phyloP scores from a whole-genome alignment of 345 rosid species.

The Geranium rotundifolium region DNA sequence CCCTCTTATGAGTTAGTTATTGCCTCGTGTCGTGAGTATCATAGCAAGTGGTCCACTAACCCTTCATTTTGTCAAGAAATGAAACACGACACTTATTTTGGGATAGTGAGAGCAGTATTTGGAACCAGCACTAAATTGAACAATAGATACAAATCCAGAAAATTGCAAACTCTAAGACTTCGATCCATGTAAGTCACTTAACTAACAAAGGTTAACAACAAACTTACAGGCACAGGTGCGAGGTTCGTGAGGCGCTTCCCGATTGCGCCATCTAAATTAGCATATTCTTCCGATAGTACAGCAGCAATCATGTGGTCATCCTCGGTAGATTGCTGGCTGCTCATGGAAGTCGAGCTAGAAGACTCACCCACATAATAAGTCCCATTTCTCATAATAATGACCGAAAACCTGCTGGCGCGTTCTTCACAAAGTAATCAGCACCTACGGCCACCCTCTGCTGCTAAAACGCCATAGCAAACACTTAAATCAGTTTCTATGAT shows the following conservation, averaged over 20 bases:
- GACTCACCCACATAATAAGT: constrained; percentile 40
- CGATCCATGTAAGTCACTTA: background rate
- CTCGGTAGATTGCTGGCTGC: constrained; percentile 61
- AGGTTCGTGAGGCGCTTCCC: constrained; percentile 68
- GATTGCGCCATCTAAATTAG: constrained; percentile 61
- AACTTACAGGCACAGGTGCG: constrained; percentile 62
- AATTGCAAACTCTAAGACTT: background rate
- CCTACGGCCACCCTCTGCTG: background rate
- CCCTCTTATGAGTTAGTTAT: no score
- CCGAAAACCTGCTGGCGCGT: background rate
- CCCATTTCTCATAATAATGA: constrained; percentile 27
- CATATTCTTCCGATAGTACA: constrained; percentile 68
- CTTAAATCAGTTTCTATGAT: background rate
- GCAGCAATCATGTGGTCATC: constrained; percentile 87
- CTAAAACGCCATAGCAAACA: background rate
- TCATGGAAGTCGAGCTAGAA: constrained; percentile 73
- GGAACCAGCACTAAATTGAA: background rate
- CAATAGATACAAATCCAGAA: background rate
- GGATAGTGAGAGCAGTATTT: no score
- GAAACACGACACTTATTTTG: no score
- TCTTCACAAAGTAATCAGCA: background rate
- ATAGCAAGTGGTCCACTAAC: no score
- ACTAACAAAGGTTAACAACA: background rate
- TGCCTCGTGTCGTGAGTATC: no score
- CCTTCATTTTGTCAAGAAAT: no score